Percentiles rank a stretch among this genome's conserved stretches.
Evolutionary conservation across 2,329 filamentous ascomycete genomes (phyloP).

Genomic region (Trichoderma arundinaceum): DNA sequence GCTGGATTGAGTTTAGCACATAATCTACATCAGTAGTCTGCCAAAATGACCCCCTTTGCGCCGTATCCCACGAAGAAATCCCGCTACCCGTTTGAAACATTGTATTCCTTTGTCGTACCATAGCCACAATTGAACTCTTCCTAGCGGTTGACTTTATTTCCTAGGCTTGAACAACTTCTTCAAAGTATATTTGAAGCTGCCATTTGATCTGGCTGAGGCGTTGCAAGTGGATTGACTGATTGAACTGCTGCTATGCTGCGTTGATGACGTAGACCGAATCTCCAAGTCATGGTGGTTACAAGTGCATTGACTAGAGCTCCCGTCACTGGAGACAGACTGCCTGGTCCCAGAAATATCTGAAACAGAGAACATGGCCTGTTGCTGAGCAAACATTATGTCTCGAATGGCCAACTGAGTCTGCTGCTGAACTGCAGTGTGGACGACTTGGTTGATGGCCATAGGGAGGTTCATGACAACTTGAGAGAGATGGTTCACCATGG

Average conservation of each 20-base stretch:
- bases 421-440: constrained; percentile 37
- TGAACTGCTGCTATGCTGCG: not conserved
- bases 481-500: constrained; percentile 38
- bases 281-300: constrained; percentile 11
- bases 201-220: not conserved
- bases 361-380: constrained; percentile 33
- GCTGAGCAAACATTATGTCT: constrained; percentile 36
- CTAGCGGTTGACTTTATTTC: not conserved
- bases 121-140: not conserved
- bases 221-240: not conserved
- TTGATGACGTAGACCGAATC: constrained; percentile 20
- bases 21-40: constrained; percentile 8
- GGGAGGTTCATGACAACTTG: constrained; percentile 39
- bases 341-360: not conserved
- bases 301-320: not conserved
- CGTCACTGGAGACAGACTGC: constrained; percentile 5
- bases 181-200: constrained; percentile 3
- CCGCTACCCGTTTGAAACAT: not conserved
- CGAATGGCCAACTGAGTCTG: constrained; percentile 36
- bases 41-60: constrained; percentile 5
- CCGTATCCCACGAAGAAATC: constrained; percentile 10
- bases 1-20: not conserved
- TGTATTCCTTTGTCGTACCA: not conserved
- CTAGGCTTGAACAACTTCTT: not conserved
- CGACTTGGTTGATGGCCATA: constrained; percentile 37